These are phyloP conservation scores for Paramecium biaurelia DNA, from an alignment of 73 alveolate species.

Conservation along the genomic window DNA sequence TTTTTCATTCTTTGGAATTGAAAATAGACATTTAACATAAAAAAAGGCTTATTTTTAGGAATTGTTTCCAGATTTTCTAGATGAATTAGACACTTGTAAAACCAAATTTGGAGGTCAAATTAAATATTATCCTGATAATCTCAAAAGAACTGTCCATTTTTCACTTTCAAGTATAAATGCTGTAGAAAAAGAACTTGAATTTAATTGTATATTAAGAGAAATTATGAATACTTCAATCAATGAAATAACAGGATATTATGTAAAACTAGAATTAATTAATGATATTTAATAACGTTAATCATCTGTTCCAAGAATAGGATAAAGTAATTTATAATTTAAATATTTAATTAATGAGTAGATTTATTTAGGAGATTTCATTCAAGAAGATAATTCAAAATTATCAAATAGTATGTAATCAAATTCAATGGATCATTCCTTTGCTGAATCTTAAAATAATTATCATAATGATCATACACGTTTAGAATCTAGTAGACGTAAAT, in stretches of 20 bases:
- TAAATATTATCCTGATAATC: not conserved
- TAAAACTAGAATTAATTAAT: not conserved
- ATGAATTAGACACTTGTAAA: not conserved
- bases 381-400: not conserved
- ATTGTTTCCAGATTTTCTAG: not conserved
- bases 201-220: not conserved
- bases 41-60: not conserved
- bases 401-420: not conserved
- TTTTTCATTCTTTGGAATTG: not conserved
- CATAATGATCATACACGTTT: not conserved
- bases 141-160: not conserved
- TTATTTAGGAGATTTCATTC: not conserved
- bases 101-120: not conserved
- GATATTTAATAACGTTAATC: not conserved
- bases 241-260: not conserved
- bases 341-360: not conserved
- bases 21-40: not conserved
- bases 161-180: not conserved
- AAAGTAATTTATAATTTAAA: not conserved
- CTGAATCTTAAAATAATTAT: not conserved
- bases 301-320: not conserved
- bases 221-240: not conserved
- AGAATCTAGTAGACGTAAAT: not conserved
- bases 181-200: not conserved
- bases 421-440: not conserved